A percentile compares a stretch with the other conserved stretches of the same genome.
Evolutionary conservation across 768 basidiomycete genomes (phyloP).

Genomic region (Coprinopsis strossmayeri): DNA sequence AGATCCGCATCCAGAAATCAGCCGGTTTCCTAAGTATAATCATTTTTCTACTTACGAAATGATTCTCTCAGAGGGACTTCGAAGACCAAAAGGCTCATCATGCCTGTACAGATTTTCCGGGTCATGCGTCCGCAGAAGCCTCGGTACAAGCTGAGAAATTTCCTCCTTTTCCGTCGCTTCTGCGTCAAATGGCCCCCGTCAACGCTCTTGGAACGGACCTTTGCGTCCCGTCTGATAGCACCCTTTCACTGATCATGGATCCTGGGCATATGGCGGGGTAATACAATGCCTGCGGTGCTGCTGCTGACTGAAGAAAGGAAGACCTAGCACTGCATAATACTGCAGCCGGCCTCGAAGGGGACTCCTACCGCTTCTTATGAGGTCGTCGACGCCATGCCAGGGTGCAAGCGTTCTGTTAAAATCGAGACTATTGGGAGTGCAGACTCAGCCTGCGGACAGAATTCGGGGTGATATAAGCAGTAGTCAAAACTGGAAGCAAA

Average conservation of each 20-base stretch:
- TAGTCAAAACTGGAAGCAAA: no score
- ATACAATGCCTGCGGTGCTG: no score
- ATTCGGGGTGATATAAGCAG: no score
- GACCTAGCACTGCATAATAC: no score
- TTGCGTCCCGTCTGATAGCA: neutral
- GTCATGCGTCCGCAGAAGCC: constrained; percentile 4
- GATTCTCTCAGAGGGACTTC: neutral
- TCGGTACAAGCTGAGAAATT: constrained; percentile 1
- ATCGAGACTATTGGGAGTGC: neutral
- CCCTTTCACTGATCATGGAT: no score
- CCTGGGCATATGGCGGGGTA: no score
- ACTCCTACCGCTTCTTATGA: no score
- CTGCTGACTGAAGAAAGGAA: no score
- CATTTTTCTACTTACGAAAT: neutral
- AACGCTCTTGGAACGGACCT: neutral
- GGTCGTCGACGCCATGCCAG: no score
- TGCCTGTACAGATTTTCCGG: constrained; percentile 5
- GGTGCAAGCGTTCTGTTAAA: no score
- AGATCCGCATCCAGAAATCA: constrained; percentile 1
- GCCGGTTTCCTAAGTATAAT: neutral
- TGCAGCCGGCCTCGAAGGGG: no score
- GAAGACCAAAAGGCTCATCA: neutral
- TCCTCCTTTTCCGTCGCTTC: neutral
- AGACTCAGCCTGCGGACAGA: no score
- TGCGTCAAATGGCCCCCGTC: neutral